Conservation (phyloP, 331 rosid genomes). For the Saraca asoca region DNA sequence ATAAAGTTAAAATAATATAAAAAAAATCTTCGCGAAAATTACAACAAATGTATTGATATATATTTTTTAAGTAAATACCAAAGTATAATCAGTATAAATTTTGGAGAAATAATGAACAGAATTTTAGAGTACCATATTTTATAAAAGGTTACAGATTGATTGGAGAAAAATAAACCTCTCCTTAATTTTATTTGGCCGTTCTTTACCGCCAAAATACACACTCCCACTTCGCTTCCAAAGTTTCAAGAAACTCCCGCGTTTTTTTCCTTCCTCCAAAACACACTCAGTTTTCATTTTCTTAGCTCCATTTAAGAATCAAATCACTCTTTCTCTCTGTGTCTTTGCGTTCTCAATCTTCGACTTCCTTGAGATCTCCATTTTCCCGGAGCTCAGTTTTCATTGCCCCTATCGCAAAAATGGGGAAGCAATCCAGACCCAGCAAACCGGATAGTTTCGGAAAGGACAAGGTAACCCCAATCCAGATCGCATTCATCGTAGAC, state of each 20-base stretch:
- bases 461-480: constrained; percentile 66
- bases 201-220: background rate
- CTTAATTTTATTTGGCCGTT: too few species aligned
- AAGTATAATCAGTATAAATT: too few species aligned
- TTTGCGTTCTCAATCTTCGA: background rate
- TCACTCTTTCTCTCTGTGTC: background rate
- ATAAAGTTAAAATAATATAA: too few species aligned
- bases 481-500: constrained; percentile 86
- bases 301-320: constrained; percentile 1
- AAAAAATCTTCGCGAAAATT: too few species aligned
- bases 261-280: constrained; percentile 1
- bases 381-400: background rate
- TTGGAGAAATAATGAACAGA: too few species aligned
- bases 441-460: constrained; percentile 47
- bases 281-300: background rate
- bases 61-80: too few species aligned
- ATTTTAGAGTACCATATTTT: too few species aligned
- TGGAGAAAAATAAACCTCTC: too few species aligned
- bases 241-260: constrained; percentile 48
- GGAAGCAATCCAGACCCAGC: constrained; percentile 54
- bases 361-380: constrained; percentile 11
- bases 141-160: too few species aligned
- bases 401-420: constrained; percentile 41
- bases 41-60: too few species aligned
- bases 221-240: constrained; percentile 12